Evolutionary conservation across 148 eudicot genomes (phyloP).

Genomic region (Rhododendron mucronatum): DNA sequence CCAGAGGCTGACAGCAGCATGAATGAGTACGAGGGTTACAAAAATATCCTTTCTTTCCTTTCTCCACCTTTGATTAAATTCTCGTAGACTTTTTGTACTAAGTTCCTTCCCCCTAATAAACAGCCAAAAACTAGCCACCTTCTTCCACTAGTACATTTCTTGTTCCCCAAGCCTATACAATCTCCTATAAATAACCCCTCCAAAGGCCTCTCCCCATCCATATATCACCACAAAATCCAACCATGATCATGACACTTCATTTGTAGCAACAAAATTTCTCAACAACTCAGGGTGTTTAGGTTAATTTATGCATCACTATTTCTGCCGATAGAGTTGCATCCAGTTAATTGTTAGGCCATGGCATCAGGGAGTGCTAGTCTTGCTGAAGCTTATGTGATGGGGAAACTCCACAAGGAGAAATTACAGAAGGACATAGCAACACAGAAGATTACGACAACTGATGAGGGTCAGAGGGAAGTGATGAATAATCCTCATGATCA

Average conservation of each 20-base stretch:
- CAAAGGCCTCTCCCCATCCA: too few species aligned
- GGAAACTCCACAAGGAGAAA: conserved; percentile 11
- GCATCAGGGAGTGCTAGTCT: background rate
- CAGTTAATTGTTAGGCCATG: background rate
- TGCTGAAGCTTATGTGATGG: conserved; percentile 10
- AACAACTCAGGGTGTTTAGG: too few species aligned
- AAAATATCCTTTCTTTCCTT: background rate
- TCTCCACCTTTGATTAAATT: background rate
- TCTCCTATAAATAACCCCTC: background rate
- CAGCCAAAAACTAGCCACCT: background rate
- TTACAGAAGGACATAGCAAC: background rate
- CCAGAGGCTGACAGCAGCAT: background rate
- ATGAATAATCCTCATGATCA: background rate
- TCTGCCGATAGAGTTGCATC: background rate
- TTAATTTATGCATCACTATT: background rate
- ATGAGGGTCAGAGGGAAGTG: background rate
- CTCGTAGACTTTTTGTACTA: too few species aligned
- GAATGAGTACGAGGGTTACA: background rate
- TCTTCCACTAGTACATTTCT: background rate
- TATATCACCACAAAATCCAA: background rate
- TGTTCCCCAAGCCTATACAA: background rate
- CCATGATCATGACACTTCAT: background rate
- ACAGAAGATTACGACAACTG: background rate
- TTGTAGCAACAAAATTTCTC: too few species aligned
- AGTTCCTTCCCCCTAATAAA: too few species aligned